A percentile compares a stretch with the other conserved stretches of the same genome.
phyloP scores from a whole-genome alignment of 495 filamentous ascomycete species.

The Aspergillus baeticus region DNA sequence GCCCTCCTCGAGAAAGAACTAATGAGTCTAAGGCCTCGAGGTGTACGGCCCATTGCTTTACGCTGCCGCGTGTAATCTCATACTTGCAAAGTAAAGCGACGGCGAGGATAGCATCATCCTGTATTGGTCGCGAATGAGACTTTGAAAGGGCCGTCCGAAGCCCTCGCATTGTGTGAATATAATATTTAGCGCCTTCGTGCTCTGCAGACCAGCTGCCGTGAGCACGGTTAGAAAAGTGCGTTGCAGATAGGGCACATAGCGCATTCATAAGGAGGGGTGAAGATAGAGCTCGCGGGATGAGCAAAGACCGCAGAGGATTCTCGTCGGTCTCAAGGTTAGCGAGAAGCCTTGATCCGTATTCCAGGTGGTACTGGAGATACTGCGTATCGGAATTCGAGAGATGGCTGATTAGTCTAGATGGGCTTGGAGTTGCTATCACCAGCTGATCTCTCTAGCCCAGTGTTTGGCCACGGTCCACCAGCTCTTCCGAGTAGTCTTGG shows the following conservation, averaged over 20 bases:
- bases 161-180: conserved; percentile 37
- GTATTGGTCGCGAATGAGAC: conserved; percentile 19
- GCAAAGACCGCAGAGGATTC: conserved; percentile 41
- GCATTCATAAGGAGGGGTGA: conserved; percentile 45
- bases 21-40: conserved; percentile 40
- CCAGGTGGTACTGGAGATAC: conserved; percentile 46
- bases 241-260: conserved; percentile 42
- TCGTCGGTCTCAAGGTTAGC: conserved; percentile 43
- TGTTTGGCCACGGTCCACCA: background rate
- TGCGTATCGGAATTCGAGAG: conserved; percentile 37
- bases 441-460: background rate
- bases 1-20: conserved; percentile 39
- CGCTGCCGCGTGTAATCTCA: conserved; percentile 43
- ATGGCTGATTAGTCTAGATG: conserved; percentile 25
- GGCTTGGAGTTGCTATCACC: conserved; percentile 7
- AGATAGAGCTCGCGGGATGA: conserved; percentile 43
- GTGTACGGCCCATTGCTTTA: conserved; percentile 45
- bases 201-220: conserved; percentile 26
- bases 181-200: conserved; percentile 36
- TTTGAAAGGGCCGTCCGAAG: conserved; percentile 29
- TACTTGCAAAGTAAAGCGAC: conserved; percentile 47
- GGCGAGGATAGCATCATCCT: conserved; percentile 39
- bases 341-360: conserved; percentile 38
- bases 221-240: conserved; percentile 41
- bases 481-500: background rate